Base-by-base conservation (phyloP, 2,329 filamentous ascomycete genomes). In the Ophiocordyceps australis region DNA sequence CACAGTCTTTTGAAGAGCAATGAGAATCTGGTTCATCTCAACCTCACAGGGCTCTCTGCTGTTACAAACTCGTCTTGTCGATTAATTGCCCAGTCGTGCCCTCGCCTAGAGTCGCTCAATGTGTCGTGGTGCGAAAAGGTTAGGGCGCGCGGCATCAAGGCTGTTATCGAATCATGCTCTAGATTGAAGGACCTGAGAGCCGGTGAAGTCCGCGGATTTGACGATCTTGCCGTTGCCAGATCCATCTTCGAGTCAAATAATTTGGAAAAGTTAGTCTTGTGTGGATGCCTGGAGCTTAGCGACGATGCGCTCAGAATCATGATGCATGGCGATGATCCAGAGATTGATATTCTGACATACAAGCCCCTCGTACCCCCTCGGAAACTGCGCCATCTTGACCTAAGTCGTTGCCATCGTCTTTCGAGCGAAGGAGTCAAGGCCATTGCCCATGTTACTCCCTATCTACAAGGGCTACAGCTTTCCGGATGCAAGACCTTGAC, bases 91-190 rank as follows among this genome's bases (percentile, higher is more conserved):
- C 62, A 76, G 27, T 74, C 75, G 20, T 95, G 86, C 39, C 72
- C 74, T 2, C 72, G 75, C 25, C 59, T 98, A n/a, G 74, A 92
- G 47, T 63, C 68, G 28, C 63, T 95, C 35, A 91, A 94, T 40
- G 68, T 95, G 13, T 92, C 83, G 1, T 95, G 86, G 82, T 98
- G 89, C 54, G 74, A 73, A 36, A 76, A 82, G 32, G 71, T 94
- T 43, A 76, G 89, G 41, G 76, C 80, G 7, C 59, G 66, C 9
- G 85, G 83, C 5, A 55, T 95, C 28, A 69, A 63, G 34, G 65
- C 65, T 26, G 64, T 98, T 3, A 55, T 94, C 1, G 59, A 76
- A 31, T 65, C 65, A 3, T 95, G 89, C 41, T 58, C 63, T 0
- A 72, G 62, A 27, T 54, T 98, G 28, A 75, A 59, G 28, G 85